phyloP scores from a whole-genome alignment of 257 asterid genomes.

The Solanum acaule region DNA sequence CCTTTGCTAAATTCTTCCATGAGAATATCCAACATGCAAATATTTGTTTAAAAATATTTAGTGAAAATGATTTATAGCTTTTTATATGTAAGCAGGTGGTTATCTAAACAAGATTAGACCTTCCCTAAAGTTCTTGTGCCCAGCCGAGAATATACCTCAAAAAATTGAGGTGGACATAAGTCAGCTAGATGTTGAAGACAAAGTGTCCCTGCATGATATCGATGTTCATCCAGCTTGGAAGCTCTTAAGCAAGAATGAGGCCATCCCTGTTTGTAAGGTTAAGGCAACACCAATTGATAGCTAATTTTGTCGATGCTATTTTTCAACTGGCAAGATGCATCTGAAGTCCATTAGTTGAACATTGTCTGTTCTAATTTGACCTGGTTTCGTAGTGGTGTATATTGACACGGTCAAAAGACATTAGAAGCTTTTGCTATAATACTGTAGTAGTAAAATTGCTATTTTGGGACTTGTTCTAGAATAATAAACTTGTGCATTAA shows the following conservation, averaged over 20 bases:
- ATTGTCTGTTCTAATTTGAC: neutral
- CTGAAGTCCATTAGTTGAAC: neutral
- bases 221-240: conserved; percentile 67
- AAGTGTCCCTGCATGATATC: conserved; percentile 43
- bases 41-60: neutral
- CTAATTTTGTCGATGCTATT: neutral
- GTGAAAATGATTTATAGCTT: neutral
- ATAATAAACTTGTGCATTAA: neutral
- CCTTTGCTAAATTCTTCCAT: neutral
- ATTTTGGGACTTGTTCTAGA: neutral
- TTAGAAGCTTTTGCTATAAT: neutral
- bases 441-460: neutral
- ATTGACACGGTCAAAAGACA: neutral
- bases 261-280: conserved; percentile 78
- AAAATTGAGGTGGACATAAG: conserved; percentile 83
- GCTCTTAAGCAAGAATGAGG: conserved; percentile 71
- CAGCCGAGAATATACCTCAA: conserved; percentile 76
- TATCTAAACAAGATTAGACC: conserved; percentile 39
- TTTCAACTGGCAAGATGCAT: neutral
- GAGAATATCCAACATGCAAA: neutral
- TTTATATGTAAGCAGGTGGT: conserved; percentile 52
- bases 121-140: conserved; percentile 59
- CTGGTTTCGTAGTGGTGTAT: neutral
- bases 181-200: conserved; percentile 75
- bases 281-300: conserved; percentile 24